These are phyloP conservation scores for Hypericum androsaemum DNA, from an alignment of 345 rosid species.

Conservation along the genomic window DNA sequence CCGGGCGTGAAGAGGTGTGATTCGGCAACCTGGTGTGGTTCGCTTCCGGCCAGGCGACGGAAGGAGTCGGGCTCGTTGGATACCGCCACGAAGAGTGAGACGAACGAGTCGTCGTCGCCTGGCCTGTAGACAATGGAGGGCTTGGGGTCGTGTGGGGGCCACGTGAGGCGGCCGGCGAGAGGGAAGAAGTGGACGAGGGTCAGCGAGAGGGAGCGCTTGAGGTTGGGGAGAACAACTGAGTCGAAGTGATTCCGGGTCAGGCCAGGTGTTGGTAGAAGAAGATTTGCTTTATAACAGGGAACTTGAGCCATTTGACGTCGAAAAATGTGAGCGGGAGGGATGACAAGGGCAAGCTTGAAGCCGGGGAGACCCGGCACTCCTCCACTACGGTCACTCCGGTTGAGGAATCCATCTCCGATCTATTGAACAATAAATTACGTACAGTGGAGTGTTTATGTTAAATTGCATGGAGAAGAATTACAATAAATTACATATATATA, in stretches of 20 bases:
- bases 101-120: no score
- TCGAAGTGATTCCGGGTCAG: no score
- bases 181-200: no score
- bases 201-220: no score
- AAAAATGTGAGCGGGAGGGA: constrained; percentile 16
- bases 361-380: constrained; percentile 1
- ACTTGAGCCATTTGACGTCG: constrained; percentile 11
- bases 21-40: background rate
- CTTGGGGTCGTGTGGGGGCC: background rate
- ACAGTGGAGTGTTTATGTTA: no score
- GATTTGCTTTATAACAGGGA: constrained; percentile 8
- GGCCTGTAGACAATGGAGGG: constrained; percentile 5
- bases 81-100: constrained; percentile 6
- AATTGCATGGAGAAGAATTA: no score
- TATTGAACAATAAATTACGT: no score
- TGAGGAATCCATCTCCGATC: no score
- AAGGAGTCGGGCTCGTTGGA: constrained; percentile 8
- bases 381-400: no score
- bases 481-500: no score
- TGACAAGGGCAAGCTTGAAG: background rate
- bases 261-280: constrained; percentile 11
- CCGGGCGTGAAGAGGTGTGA: background rate
- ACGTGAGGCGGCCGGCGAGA: no score
- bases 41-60: background rate
- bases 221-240: no score